These are phyloP conservation scores for Agaricus bisporus DNA, from an alignment of 768 basidiomycete genomes.

Conservation along the genomic window DNA sequence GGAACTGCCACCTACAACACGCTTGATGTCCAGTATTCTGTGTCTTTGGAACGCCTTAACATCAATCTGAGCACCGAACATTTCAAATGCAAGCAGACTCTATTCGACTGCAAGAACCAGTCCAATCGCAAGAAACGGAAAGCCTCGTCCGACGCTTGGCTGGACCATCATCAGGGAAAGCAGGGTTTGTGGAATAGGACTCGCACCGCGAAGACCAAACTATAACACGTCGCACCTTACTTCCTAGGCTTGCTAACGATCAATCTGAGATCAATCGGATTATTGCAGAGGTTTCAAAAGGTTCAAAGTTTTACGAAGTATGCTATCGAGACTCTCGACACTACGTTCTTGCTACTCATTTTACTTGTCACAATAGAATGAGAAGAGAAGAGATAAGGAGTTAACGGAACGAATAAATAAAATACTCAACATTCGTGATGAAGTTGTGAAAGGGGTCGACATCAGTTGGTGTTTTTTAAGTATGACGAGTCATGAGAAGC, in stretches of 20 bases:
- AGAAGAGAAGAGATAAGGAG: constrained; percentile 85
- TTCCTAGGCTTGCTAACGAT: constrained; percentile 58
- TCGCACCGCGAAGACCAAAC: neutral
- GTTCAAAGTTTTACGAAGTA: constrained; percentile 89
- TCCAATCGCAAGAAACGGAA: constrained; percentile 53
- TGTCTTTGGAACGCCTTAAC: neutral
- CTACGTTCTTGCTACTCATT: neutral
- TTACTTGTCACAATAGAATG: constrained; percentile 48
- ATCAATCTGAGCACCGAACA: neutral
- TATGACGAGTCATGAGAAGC: neutral
- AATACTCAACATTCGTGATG: constrained; percentile 61
- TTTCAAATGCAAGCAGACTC: neutral
- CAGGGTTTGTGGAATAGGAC: constrained; percentile 51
- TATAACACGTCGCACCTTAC: neutral
- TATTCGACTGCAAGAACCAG: constrained; percentile 9
- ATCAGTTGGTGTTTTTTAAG: constrained; percentile 35
- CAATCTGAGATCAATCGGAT: constrained; percentile 82
- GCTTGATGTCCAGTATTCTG: neutral
- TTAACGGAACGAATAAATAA: constrained; percentile 70
- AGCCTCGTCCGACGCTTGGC: constrained; percentile 77
- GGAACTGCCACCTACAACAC: neutral
- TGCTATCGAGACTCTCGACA: constrained; percentile 12
- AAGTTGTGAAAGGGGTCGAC: constrained; percentile 48
- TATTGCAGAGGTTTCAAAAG: constrained; percentile 88
- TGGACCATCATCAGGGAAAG: constrained; percentile 85